Percentiles rank a stretch among this genome's conserved stretches.
These are phyloP conservation scores for Lactarius hengduanensis DNA, from an alignment of 768 basidiomycete genomes.

Conservation along the genomic window DNA sequence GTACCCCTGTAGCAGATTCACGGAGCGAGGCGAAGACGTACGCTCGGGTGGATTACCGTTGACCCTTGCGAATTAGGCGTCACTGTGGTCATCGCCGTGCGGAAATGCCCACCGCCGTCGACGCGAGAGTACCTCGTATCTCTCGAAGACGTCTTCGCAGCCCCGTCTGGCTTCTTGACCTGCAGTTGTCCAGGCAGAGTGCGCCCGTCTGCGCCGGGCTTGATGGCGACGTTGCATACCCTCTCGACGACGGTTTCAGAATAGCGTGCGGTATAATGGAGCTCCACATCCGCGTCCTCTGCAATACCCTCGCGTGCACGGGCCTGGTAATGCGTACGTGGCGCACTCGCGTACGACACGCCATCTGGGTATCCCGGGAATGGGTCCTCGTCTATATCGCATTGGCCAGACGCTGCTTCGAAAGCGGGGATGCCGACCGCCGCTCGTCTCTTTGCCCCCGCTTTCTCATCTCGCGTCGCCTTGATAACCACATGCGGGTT, in stretches of 20 bases:
- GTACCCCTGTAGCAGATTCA: not conserved
- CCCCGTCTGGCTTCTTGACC: not conserved
- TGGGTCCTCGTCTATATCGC: constrained; percentile 15
- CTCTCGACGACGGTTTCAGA: constrained; percentile 48
- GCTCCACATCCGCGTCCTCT: constrained; percentile 40
- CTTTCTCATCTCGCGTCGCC: constrained; percentile 37
- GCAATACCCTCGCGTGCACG: constrained; percentile 37
- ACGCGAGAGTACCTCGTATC: constrained; percentile 52
- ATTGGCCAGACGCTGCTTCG: constrained; percentile 37
- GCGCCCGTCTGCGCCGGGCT: constrained; percentile 45
- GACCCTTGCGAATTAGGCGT: constrained; percentile 51
- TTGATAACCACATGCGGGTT: constrained; percentile 51
- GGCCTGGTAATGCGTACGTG: constrained; percentile 45
- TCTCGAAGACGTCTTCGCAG: not conserved
- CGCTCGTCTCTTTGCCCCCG: constrained; percentile 39
- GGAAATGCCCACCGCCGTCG: constrained; percentile 51
- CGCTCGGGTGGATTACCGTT: constrained; percentile 46
- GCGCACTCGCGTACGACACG: constrained; percentile 42
- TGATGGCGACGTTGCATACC: constrained; percentile 54
- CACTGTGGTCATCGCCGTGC: constrained; percentile 60
- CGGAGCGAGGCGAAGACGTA: constrained; percentile 31
- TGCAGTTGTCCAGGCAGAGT: constrained; percentile 7
- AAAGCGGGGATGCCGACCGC: constrained; percentile 46
- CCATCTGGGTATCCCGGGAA: constrained; percentile 51
- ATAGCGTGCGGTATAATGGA: constrained; percentile 57